Percentiles rank a stretch among this genome's conserved stretches.
phyloP scores from a whole-genome alignment of 164 flowering plant genomes.

The Brasenia schreberi region DNA sequence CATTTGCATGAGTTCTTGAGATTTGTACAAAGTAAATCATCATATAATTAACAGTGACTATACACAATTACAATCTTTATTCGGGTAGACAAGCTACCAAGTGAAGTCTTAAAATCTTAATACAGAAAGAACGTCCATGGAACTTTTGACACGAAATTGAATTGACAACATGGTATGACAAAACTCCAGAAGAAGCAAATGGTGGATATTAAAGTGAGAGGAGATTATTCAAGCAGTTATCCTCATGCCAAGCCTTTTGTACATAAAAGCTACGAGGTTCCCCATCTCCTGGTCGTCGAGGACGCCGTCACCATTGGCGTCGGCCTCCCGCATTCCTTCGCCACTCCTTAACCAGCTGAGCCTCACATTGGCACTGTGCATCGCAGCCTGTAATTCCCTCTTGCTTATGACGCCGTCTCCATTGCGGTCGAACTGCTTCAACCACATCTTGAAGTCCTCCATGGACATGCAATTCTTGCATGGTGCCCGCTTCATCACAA shows the following conservation, averaged over 20 bases:
- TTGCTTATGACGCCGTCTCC: slow-evolving; percentile 15
- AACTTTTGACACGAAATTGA: no score
- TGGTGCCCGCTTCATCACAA: background rate
- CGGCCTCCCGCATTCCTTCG: slow-evolving; percentile 5
- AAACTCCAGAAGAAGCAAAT: no score
- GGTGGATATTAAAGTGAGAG: no score
- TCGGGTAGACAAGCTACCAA: no score
- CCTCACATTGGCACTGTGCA: slow-evolving; percentile 6
- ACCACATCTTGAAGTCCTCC: slow-evolving; percentile 17
- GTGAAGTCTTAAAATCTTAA: no score
- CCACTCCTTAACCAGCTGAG: slow-evolving; percentile 3
- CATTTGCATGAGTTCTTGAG: no score
- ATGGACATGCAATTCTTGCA: background rate
- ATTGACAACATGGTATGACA: no score
- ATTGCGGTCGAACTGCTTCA: slow-evolving; percentile 13
- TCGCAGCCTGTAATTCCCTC: slow-evolving; percentile 13
- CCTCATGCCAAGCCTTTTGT: slow-evolving; percentile 8
- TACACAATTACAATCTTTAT: no score
- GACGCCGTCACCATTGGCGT: slow-evolving; percentile 11
- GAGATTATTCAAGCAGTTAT: background rate
- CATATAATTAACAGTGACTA: no score
- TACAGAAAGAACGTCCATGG: no score
- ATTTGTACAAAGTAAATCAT: no score
- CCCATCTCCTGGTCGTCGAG: slow-evolving; percentile 11
- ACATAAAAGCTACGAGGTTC: slow-evolving; percentile 7